Evolutionary conservation across 345 rosid genomes (phyloP).

Genomic region (Hirschfeldia incana): DNA sequence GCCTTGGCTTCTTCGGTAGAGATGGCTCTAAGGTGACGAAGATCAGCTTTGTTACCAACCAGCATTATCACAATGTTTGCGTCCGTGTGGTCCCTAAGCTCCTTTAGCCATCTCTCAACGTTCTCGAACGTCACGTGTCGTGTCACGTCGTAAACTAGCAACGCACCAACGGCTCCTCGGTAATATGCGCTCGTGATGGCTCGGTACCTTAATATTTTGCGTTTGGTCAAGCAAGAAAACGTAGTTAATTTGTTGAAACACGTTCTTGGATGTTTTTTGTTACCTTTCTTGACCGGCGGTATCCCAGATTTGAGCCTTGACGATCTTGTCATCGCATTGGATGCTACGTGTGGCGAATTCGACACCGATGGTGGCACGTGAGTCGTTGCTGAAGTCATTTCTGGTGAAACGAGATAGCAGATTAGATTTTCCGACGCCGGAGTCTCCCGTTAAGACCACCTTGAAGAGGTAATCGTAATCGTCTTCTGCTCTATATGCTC

Average conservation of each 20-base stretch:
- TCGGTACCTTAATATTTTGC: background rate
- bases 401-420: background rate
- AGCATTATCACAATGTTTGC: conserved; percentile 17
- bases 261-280: background rate
- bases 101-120: background rate
- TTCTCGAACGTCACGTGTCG: background rate
- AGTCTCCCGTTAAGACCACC: background rate
- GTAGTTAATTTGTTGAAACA: background rate
- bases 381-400: background rate
- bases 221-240: background rate
- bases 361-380: background rate
- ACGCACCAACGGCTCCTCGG: background rate
- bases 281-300: background rate
- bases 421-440: background rate
- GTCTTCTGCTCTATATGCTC: background rate
- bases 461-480: background rate
- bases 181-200: background rate
- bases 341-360: background rate
- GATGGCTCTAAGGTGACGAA: conserved; percentile 58
- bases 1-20: background rate
- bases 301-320: background rate
- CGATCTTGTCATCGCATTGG: background rate
- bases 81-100: background rate
- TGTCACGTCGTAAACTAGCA: background rate
- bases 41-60: conserved; percentile 69